Base-by-base conservation (phyloP, 2,329 filamentous ascomycete species). In the Dothideomycetes sp. region DNA sequence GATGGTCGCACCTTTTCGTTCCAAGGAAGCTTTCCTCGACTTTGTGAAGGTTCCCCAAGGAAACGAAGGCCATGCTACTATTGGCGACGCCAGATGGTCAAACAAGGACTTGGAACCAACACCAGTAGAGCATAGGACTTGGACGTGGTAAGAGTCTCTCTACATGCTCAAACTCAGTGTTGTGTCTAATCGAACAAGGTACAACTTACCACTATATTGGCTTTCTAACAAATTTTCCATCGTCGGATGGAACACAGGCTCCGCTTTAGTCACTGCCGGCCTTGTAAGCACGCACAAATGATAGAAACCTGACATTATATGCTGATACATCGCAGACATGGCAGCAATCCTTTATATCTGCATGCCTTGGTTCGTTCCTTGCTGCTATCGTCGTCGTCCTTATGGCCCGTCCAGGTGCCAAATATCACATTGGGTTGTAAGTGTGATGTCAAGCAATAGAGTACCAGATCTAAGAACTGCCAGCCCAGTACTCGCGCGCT, bases 221-320 rank as follows among this genome's bases (percentile, higher is more conserved):
- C 29, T 45, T 13, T 45, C 43, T 11, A 37, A 22, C 9, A 37
- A 45, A 9, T 45, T 45, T 22, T 45, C 43, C 4, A 28, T 45
- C 2, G 43, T 45, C n/a, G 43, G 43, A 10, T 45, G 43, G 43
- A 45, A 45, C 32, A 45, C 43, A 5, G 43, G 43, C 13, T 45
- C 43, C 15, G 32, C 37, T 4, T 11, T 45, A 28, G 38, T 45
- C 12, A 37, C 43, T 10, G 43, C 37, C 7, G 43, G 43, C n/a
- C 33, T 45, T 6, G 43, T 45, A 33, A 42, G 37, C 17, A 11
- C 4, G 12, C 13, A 13, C 15, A 8, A 20, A 6, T 36, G 4
- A 11, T 10, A 12, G 8, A 34, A 2, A 28, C 22, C 9, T 10
- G n/a, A n/a, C 16, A 8, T 19, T 2, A 13, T 5, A 15, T 28